Evolutionary conservation across 768 basidiomycete species (phyloP).

Genomic region (Glaciozyma martinii): DNA sequence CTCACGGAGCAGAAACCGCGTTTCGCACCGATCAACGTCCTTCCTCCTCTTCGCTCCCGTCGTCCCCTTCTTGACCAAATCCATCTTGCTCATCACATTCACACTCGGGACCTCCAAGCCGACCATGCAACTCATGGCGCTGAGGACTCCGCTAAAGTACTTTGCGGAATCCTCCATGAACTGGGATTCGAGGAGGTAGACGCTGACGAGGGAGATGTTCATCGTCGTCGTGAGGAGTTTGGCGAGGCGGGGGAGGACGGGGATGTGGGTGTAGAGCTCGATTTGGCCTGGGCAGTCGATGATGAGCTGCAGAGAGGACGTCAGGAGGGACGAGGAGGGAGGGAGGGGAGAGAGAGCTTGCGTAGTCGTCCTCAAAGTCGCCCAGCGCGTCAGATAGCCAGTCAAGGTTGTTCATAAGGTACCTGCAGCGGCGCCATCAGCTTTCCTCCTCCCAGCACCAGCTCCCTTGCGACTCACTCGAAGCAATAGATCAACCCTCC

Average conservation of each 20-base stretch:
- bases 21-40: slow-evolving; percentile 69
- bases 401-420: slow-evolving; percentile 91
- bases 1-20: not conserved
- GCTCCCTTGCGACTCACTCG: slow-evolving; percentile 60
- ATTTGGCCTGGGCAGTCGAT: slow-evolving; percentile 96
- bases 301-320: slow-evolving; percentile 44
- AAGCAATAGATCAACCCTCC: slow-evolving; percentile 97
- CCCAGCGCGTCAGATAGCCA: slow-evolving; percentile 97
- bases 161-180: slow-evolving; percentile 99
- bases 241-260: slow-evolving; percentile 86
- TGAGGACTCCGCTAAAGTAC: slow-evolving; percentile 93
- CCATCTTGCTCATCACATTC: slow-evolving; percentile 99
- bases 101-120: slow-evolving; percentile 95
- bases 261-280: slow-evolving; percentile 96
- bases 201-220: slow-evolving; percentile 76
- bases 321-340: not conserved
- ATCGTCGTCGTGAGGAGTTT: slow-evolving; percentile 54
- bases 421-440: slow-evolving; percentile 48
- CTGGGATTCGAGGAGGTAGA: slow-evolving; percentile 91
- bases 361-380: slow-evolving; percentile 89
- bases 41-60: slow-evolving; percentile 45
- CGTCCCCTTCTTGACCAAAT: slow-evolving; percentile 54
- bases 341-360: slow-evolving; percentile 16
- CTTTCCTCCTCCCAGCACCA: not conserved
- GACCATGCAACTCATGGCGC: slow-evolving; percentile 99